Base-by-base conservation (phyloP, 108 stramenopile genomes). In the Cylindrotheca closterium region DNA sequence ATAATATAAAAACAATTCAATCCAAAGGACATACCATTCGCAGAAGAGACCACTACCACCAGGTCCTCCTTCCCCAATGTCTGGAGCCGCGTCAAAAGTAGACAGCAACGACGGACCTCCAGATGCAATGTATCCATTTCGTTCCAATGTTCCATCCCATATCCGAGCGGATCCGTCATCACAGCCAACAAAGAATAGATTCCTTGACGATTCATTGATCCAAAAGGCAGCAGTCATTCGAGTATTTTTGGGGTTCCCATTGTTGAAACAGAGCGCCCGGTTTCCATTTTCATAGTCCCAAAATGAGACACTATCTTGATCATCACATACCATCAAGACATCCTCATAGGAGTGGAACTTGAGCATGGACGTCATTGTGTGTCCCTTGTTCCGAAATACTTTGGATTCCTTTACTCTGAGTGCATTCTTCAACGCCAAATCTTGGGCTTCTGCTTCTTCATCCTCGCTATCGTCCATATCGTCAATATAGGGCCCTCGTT, bases 291-390 rank as follows among this genome's bases (percentile, higher is more conserved):
- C 75, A 45, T 76, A 78, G 59, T 95, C 79, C 94, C 95, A 98
- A 30, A 95, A 63, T 19, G 85, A 81, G n/a, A 98, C 62, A 31
- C 75, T 74, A 60, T 88, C 83, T 29, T 62, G 33, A 30, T 86
- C 82, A 56, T 91, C 94, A 28, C 91, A 91, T 22, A 88, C 87
- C 54, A 94, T 79, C 22, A 98, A 70, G 18, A 80, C 76, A 58
- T 95, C 80, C 75, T 98, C 96, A 65, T 87, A 98, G 1, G 96
- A 81, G 75, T 98, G 98, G 60, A 98, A 97, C 18, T 73, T 65
- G 47, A 98, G 67, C 66, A 91, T 75, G 10, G 88, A 86, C 2
- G 95, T 94, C 58, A 77, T 84, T 22, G 81, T 82, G 3, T 68
- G 74, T 47, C 70, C 79, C 7, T 42, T 58, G 66, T 82, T 95